Conservation (phyloP, 257 asterid genomes). For the Nicotiana obtusifolia region DNA sequence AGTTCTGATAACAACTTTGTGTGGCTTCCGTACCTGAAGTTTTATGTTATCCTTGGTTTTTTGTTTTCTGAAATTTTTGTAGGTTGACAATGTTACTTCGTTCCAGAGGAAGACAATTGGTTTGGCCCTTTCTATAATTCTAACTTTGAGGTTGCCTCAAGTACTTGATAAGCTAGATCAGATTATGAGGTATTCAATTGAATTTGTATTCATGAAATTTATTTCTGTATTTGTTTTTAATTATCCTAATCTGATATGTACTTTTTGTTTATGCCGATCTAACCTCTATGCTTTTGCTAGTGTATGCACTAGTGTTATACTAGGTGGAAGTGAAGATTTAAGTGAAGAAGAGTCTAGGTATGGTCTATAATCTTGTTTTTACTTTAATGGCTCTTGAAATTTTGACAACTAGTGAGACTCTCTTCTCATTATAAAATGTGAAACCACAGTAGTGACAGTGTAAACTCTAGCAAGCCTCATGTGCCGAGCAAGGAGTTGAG, state of each 20-base stretch:
- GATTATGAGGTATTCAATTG: constrained; percentile 64
- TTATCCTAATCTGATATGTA: neutral
- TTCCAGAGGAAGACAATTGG: constrained; percentile 69
- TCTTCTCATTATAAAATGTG: constrained; percentile 11
- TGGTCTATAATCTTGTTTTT: constrained; percentile 12
- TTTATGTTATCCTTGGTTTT: neutral
- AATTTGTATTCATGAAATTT: neutral
- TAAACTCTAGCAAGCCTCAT: constrained; percentile 60
- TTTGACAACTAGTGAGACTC: constrained; percentile 13
- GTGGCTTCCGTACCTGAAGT: neutral
- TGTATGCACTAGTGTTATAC: constrained; percentile 75
- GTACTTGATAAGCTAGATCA: constrained; percentile 91
- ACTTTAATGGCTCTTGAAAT: constrained; percentile 7
- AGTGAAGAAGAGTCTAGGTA: constrained; percentile 95
- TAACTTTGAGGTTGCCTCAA: constrained; percentile 83
- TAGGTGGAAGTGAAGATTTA: constrained; percentile 78
- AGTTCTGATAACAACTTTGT: neutral
- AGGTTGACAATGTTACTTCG: constrained; percentile 74
- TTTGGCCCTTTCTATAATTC: constrained; percentile 74
- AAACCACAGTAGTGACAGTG: constrained; percentile 53
- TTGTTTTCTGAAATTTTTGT: constrained; percentile 20
- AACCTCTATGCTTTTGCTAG: constrained; percentile 32
- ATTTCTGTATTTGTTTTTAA: constrained; percentile 9
- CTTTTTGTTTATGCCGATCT: constrained; percentile 8
- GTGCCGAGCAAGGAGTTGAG: constrained; percentile 83